Conservation (phyloP, 495 filamentous ascomycete genomes). For the Xylaria cubensis region DNA sequence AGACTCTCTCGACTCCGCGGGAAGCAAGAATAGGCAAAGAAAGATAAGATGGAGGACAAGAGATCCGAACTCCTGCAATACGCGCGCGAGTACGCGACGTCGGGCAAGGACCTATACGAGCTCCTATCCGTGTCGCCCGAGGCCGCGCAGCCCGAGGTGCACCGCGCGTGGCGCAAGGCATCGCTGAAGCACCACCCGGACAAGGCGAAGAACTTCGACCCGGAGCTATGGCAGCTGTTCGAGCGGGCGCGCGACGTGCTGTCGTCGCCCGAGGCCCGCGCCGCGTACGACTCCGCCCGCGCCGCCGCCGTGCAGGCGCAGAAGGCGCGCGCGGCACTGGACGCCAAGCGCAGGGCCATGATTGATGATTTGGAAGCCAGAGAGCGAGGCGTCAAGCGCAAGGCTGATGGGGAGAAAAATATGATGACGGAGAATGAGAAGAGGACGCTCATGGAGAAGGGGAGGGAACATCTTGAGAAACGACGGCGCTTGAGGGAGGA, state of each 20-base stretch:
- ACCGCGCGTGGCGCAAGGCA: constrained; percentile 54
- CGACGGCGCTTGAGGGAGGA: constrained; percentile 44
- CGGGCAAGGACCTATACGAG: constrained; percentile 52
- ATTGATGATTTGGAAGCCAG: constrained; percentile 45
- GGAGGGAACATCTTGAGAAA: constrained; percentile 46
- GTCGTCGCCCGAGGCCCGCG: constrained; percentile 45
- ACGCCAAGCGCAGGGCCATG: constrained; percentile 39
- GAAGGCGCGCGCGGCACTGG: constrained; percentile 38
- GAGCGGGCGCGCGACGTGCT: constrained; percentile 56
- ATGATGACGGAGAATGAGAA: constrained; percentile 43
- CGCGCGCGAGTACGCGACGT: constrained; percentile 49
- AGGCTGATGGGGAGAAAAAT: constrained; percentile 31
- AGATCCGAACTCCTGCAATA: constrained; percentile 49
- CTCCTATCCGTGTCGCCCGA: constrained; percentile 50
- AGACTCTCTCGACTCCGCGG: background rate
- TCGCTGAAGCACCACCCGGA: constrained; percentile 58
- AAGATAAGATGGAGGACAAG: constrained; percentile 25
- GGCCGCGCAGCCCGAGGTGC: constrained; percentile 51
- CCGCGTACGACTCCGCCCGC: constrained; percentile 50
- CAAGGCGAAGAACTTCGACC: constrained; percentile 56
- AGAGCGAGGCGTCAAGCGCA: constrained; percentile 40
- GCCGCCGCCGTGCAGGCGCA: constrained; percentile 47
- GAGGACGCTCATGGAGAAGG: constrained; percentile 46
- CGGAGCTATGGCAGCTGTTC: constrained; percentile 53
- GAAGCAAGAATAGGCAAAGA: background rate